Percentiles rank a stretch among this genome's conserved stretches.
Conservation (phyloP, 805 yeast genomes). For the Saccharomycopsis capsularis region DNA sequence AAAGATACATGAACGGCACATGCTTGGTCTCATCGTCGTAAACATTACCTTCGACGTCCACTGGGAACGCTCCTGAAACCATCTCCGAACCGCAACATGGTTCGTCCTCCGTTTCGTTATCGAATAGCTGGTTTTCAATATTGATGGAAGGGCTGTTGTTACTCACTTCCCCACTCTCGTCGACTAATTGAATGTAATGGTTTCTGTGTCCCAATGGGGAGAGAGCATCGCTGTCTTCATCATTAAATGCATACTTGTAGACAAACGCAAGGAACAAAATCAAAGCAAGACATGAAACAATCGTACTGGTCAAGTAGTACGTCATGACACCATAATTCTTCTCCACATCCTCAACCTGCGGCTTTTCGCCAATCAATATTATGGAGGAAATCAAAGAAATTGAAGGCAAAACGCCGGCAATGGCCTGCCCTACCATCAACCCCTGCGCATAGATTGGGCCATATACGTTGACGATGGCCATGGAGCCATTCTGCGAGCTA, state of each 20-base stretch:
- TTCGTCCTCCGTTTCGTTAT: not conserved
- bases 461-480: constrained; percentile 76
- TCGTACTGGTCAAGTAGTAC: constrained; percentile 47
- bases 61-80: not conserved
- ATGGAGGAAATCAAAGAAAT: constrained; percentile 55
- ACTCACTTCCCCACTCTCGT: constrained; percentile 20
- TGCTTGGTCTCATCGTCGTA: constrained; percentile 25
- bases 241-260: constrained; percentile 25
- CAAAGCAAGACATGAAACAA: constrained; percentile 39
- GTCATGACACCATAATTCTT: constrained; percentile 27
- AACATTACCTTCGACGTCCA: not conserved
- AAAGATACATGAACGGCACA: constrained; percentile 55
- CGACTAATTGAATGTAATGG: constrained; percentile 18
- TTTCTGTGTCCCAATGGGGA: not conserved
- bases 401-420: constrained; percentile 90
- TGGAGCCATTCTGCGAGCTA: constrained; percentile 79
- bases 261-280: constrained; percentile 33
- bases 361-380: constrained; percentile 23
- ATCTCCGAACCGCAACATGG: no score
- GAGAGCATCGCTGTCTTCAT: constrained; percentile 17
- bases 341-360: constrained; percentile 10
- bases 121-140: constrained; percentile 4
- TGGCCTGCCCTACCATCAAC: constrained; percentile 89
- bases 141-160: constrained; percentile 12
- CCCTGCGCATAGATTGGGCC: constrained; percentile 81